Conservation (phyloP, 768 basidiomycete genomes). For the Tylopilus sp. region DNA sequence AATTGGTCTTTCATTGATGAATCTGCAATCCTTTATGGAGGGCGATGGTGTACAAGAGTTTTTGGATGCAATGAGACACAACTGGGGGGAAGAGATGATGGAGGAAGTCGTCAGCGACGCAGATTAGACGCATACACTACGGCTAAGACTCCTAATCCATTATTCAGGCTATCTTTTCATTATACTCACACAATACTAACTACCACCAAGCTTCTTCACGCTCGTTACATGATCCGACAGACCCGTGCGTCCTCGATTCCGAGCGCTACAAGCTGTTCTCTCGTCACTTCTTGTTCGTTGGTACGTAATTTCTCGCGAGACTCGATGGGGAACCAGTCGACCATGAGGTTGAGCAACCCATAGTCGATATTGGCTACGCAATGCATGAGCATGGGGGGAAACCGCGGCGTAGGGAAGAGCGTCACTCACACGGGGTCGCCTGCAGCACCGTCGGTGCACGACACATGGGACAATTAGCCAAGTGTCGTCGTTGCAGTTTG, state of each 20-base stretch:
- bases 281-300: conserved; percentile 70
- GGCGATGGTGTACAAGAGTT: conserved; percentile 60
- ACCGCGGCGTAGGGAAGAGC: background rate
- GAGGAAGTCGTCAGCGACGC: conserved; percentile 43
- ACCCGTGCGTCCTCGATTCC: conserved; percentile 39
- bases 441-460: conserved; percentile 70
- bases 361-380: conserved; percentile 70
- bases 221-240: conserved; percentile 43
- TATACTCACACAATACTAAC: background rate
- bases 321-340: conserved; percentile 89
- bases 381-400: background rate
- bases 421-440: conserved; percentile 68
- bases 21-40: conserved; percentile 62
- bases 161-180: background rate
- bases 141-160: background rate
- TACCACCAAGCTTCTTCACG: background rate
- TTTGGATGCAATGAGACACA: conserved; percentile 51
- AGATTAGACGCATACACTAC: conserved; percentile 5
- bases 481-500: conserved; percentile 85
- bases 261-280: conserved; percentile 65
- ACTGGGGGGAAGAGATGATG: conserved; percentile 54
- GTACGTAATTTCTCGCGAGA: conserved; percentile 66
- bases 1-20: conserved; percentile 71
- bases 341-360: conserved; percentile 81
- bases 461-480: conserved; percentile 81